Base-by-base conservation (phyloP, 805 yeast species). In the Phaffomyces thermotolerans region DNA sequence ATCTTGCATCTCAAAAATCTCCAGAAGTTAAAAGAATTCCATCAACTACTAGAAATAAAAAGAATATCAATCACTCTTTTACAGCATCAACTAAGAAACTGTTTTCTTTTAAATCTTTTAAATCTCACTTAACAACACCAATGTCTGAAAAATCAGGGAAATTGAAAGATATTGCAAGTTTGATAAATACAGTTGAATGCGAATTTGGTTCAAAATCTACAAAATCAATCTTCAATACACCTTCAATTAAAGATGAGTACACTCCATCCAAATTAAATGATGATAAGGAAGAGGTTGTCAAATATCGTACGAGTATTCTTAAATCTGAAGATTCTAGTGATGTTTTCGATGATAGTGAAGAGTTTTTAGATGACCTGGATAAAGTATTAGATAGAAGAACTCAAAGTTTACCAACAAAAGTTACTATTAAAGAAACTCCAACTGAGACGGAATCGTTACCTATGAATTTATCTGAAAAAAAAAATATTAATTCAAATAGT, bases 311-410 rank as follows among this genome's bases (percentile, higher is more conserved):
- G 5, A 13, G 4, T n/a, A n/a, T n/a, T 13, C 17, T 17, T 7
- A 37, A 39, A n/a, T 17, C 41, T 36, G 58, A 50, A 12, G 50
- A 44, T 24, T 48, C 55, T 0, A 54, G 55, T 43, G 59, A 54
- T 34, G 29, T 49, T 10, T 48, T 53, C 17, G 46, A 50, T 38
- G 61, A 57, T 30, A 57, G 60, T 44, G 58, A 55, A 12, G 59
- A 49, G n/a, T 52, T 57, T 31, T 24, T 55, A 43, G 47, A 48
- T 34, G 52, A 50, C 10, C 29, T 50, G 18, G 51, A 51, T 10
- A 41, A 36, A 14, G 41, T 39, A 3, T 10, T 49, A 12, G 43
- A 40, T 4, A 47, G 34, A 27, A 29, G 24, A n/a, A 38, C 40
- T 33, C 40, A 42, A 27, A 32, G 31, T 15, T 22, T 29, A 6